Evolutionary conservation across 2,329 filamentous ascomycete species (phyloP).

Genomic region (Botryotinia convoluta): DNA sequence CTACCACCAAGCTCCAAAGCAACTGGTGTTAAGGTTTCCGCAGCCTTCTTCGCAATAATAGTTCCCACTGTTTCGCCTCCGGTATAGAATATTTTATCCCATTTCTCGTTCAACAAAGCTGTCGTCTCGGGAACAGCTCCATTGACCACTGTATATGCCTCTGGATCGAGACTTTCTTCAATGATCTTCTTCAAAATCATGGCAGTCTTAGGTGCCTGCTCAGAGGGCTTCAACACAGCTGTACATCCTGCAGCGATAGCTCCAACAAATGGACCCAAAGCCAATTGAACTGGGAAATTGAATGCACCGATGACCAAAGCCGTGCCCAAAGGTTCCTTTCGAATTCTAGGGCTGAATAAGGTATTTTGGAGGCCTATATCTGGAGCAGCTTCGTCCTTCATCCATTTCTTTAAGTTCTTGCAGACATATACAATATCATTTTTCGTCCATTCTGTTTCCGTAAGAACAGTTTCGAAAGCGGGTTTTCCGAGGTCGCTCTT

Average conservation of each 20-base stretch:
- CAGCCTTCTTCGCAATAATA: slow-evolving; percentile 86
- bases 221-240: slow-evolving; percentile 85
- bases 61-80: slow-evolving; percentile 76
- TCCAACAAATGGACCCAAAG: slow-evolving; percentile 75
- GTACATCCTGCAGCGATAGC: slow-evolving; percentile 93
- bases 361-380: slow-evolving; percentile 69
- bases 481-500: slow-evolving; percentile 77
- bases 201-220: slow-evolving; percentile 72
- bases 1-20: slow-evolving; percentile 85
- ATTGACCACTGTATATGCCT: slow-evolving; percentile 75
- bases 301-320: slow-evolving; percentile 87
- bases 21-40: slow-evolving; percentile 82
- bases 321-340: slow-evolving; percentile 83
- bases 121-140: slow-evolving; percentile 79
- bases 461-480: slow-evolving; percentile 67
- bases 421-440: slow-evolving; percentile 78
- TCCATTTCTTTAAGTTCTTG: slow-evolving; percentile 76
- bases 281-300: slow-evolving; percentile 89
- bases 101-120: slow-evolving; percentile 80
- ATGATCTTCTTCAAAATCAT: slow-evolving; percentile 78
- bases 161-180: slow-evolving; percentile 70
- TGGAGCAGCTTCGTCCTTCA: slow-evolving; percentile 72
- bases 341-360: slow-evolving; percentile 69
- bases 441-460: slow-evolving; percentile 75
- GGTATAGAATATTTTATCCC: slow-evolving; percentile 98